phyloP scores from a whole-genome alignment of 2,329 filamentous ascomycete species.

The Colletotrichum spaethianum region DNA sequence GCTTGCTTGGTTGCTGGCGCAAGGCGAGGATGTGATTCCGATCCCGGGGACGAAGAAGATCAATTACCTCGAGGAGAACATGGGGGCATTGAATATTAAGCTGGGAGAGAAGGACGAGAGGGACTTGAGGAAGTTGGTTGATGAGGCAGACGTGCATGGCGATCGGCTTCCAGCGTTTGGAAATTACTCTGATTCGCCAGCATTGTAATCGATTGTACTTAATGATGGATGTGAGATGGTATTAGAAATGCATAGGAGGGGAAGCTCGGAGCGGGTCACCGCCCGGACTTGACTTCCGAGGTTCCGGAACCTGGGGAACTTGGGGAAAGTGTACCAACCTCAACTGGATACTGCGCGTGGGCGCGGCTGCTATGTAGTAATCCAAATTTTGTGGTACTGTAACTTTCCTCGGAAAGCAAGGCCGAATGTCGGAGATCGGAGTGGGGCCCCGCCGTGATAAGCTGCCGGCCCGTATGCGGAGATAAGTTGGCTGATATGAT shows the following conservation, averaged over 20 bases:
- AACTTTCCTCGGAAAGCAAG: slow-evolving; percentile 22
- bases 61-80: slow-evolving; percentile 63
- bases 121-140: slow-evolving; percentile 49
- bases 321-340: neutral
- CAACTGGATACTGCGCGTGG: neutral
- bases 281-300: slow-evolving; percentile 9
- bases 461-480: neutral
- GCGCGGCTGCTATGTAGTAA: neutral
- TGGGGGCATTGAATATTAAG: slow-evolving; percentile 50
- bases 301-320: slow-evolving; percentile 2
- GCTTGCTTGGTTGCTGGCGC: slow-evolving; percentile 74
- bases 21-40: slow-evolving; percentile 72
- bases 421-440: slow-evolving; percentile 39
- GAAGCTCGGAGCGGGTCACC: slow-evolving; percentile 11
- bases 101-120: slow-evolving; percentile 53
- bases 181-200: slow-evolving; percentile 5
- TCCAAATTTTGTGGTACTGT: neutral
- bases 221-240: neutral
- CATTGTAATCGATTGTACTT: neutral
- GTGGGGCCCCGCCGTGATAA: slow-evolving; percentile 35
- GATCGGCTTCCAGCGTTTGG: slow-evolving; percentile 35
- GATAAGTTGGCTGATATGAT: neutral
- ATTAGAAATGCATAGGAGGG: neutral
- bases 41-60: slow-evolving; percentile 67
- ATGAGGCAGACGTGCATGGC: slow-evolving; percentile 47